Evolutionary conservation across 768 basidiomycete species (phyloP), one percentile per base, ranked within the genome.

Genomic region (Russula compacta): DNA sequence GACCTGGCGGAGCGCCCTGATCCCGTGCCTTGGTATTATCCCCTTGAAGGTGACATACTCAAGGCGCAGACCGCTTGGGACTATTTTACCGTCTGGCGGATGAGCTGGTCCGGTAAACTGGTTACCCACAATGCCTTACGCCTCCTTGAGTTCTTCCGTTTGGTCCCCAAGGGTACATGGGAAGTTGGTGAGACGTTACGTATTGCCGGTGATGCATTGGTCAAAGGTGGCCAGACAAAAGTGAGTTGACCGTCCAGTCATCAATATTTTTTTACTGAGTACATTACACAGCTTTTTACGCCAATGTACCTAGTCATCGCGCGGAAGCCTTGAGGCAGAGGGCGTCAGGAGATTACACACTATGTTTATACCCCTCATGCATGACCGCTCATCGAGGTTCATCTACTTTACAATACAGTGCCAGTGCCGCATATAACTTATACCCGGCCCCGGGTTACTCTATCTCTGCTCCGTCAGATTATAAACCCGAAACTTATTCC

Each of bases 51-150:
- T 64, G 92, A 99, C 72, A 79, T 97, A 64, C 69, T 75, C 64
- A 97, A 98, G 74, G 89, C 92, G 2, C 95, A 99, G 77, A 98
- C 95, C 1, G 70, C 83, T 39, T 97, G 92, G 90, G 97, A 98
- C 72, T 85, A 84, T 65, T 76, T 93, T 66, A 89, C 87, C 10
- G 87, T 91, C 39, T 92, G 87, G 87, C 81, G 95, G 56, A 95
- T 89, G 79, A 92, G 89, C 73, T 85, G 82, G 81, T 84, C 86
- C 63, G 97, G 97, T 24, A 82, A 82, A 70, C 71, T 92, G 46
- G 80, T 97, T 55, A 93, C 87, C 43, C 93, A 95, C 68, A 89
- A 84, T 60, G 84, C 79, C 0, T 76, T 97, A 48, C 82, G 87
- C 72, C 32, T 85, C 6, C 71, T 95, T 69, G 97, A 99, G 78